phyloP scores from a whole-genome alignment of 2,329 filamentous ascomycete genomes.

The Xylaria sp. region DNA sequence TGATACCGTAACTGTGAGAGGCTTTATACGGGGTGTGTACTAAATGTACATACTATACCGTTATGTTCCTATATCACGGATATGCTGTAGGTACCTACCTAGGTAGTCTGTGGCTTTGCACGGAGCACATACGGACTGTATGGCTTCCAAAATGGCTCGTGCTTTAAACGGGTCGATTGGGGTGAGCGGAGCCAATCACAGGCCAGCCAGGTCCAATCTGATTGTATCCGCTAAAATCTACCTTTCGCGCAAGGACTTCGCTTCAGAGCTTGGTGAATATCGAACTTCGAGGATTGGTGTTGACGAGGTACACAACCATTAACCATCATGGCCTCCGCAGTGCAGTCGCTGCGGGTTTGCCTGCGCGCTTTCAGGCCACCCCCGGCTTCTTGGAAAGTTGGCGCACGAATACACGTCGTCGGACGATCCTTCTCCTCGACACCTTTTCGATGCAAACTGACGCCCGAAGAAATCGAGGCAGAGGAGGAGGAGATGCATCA shows the following conservation, averaged over 20 bases:
- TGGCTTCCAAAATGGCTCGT: neutral
- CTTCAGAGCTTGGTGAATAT: conserved; percentile 4
- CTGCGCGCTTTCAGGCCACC: conserved; percentile 40
- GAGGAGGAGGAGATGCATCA: conserved; percentile 24
- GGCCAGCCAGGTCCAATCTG: conserved; percentile 2
- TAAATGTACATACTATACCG: too few species aligned
- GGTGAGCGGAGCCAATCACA: conserved; percentile 13
- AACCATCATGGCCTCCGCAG: conserved; percentile 44
- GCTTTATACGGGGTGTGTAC: too few species aligned
- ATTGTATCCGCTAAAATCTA: conserved; percentile 17
- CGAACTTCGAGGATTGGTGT: conserved; percentile 13
- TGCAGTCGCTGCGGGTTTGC: conserved; percentile 45
- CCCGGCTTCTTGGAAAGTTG: conserved; percentile 21
- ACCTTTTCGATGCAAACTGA: conserved; percentile 23
- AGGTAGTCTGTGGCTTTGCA: too few species aligned
- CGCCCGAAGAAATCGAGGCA: conserved; percentile 25
- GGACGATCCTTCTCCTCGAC: conserved; percentile 36
- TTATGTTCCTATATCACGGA: neutral
- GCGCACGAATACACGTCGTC: conserved; percentile 26
- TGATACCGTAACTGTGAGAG: too few species aligned
- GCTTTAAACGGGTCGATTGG: neutral
- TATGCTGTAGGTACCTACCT: neutral
- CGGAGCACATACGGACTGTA: too few species aligned
- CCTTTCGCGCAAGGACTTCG: neutral
- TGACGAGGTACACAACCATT: conserved; percentile 23